phyloP scores from a whole-genome alignment of 2,329 filamentous ascomycete genomes.

The Botryotinia globosa region DNA sequence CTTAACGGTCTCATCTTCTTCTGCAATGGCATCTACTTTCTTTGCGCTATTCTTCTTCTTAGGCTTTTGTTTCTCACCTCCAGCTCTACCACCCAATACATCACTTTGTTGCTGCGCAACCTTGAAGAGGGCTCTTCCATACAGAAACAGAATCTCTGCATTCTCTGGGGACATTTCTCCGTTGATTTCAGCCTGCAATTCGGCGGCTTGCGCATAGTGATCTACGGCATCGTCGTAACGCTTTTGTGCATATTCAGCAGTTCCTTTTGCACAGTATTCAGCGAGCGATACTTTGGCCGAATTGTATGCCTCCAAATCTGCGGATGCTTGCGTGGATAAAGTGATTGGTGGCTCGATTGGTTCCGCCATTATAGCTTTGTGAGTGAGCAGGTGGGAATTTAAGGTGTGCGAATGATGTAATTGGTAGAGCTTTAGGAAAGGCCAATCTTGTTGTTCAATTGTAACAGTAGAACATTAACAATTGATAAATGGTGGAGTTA shows the following conservation, averaged over 20 bases:
- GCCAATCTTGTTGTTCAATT: background rate
- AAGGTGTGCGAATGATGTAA: background rate
- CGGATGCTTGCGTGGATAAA: slow-evolving; percentile 27
- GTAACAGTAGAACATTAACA: background rate
- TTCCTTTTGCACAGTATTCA: slow-evolving; percentile 74
- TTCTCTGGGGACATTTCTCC: slow-evolving; percentile 90
- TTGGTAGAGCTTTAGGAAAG: background rate
- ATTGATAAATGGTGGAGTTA: background rate
- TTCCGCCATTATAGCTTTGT: slow-evolving; percentile 31
- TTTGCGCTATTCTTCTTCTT: slow-evolving; percentile 44
- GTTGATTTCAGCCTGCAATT: slow-evolving; percentile 86
- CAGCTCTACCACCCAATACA: slow-evolving; percentile 79
- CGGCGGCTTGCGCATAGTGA: slow-evolving; percentile 81
- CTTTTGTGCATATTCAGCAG: slow-evolving; percentile 83
- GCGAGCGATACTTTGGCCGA: slow-evolving; percentile 61
- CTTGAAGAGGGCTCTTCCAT: slow-evolving; percentile 90
- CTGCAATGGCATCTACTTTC: slow-evolving; percentile 40
- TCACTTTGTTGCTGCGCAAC: slow-evolving; percentile 93
- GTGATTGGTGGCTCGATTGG: slow-evolving; percentile 32
- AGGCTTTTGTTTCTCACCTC: slow-evolving; percentile 52
- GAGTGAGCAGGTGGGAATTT: background rate
- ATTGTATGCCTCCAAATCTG: slow-evolving; percentile 35
- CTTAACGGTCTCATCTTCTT: slow-evolving; percentile 53
- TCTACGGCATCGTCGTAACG: slow-evolving; percentile 85
- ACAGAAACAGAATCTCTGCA: slow-evolving; percentile 89